A percentile compares a stretch with the other conserved stretches of the same genome.
These are phyloP conservation scores for Vigna radiata DNA, from an alignment of 306 rosid species.

Conservation along the genomic window DNA sequence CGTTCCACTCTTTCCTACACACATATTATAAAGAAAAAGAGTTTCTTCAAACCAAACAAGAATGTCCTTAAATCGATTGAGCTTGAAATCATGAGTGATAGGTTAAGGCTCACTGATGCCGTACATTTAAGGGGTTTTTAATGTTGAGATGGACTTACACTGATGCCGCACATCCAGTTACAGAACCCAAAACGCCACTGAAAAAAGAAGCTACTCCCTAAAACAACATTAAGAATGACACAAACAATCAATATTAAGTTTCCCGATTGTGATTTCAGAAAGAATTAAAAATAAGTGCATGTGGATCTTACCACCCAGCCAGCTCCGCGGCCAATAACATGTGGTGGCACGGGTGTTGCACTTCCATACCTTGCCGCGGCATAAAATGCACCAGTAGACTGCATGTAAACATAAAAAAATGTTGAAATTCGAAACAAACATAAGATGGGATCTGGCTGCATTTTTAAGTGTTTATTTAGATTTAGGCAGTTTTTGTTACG, in stretches of 20 bases:
- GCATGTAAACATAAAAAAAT: slow-evolving; percentile 29
- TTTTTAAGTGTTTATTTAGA: neutral
- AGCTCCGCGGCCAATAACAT: slow-evolving; percentile 74
- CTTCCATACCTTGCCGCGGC: slow-evolving; percentile 82
- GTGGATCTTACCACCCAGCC: slow-evolving; percentile 75
- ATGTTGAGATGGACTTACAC: slow-evolving; percentile 55
- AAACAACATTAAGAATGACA: slow-evolving; percentile 33
- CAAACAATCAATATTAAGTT: neutral
- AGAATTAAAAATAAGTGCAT: slow-evolving; percentile 32
- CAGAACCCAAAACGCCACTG: slow-evolving; percentile 71
- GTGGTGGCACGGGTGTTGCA: slow-evolving; percentile 88
- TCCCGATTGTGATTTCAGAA: neutral
- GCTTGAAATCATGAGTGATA: neutral
- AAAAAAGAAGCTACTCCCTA: slow-evolving; percentile 76
- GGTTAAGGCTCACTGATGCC: neutral
- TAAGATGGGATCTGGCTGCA: neutral
- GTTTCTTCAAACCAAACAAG: neutral
- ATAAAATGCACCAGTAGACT: slow-evolving; percentile 83
- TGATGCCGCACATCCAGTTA: slow-evolving; percentile 77
- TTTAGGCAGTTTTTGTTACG: neutral
- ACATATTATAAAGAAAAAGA: neutral
- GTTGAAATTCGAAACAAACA: slow-evolving; percentile 26
- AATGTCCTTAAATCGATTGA: neutral
- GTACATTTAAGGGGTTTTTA: neutral
- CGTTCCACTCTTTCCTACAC: too few relatives aligned